Percentiles rank a stretch among this genome's conserved stretches.
Evolutionary conservation across 2,329 filamentous ascomycete species (phyloP).

Genomic region (Sarocladium strictum): DNA sequence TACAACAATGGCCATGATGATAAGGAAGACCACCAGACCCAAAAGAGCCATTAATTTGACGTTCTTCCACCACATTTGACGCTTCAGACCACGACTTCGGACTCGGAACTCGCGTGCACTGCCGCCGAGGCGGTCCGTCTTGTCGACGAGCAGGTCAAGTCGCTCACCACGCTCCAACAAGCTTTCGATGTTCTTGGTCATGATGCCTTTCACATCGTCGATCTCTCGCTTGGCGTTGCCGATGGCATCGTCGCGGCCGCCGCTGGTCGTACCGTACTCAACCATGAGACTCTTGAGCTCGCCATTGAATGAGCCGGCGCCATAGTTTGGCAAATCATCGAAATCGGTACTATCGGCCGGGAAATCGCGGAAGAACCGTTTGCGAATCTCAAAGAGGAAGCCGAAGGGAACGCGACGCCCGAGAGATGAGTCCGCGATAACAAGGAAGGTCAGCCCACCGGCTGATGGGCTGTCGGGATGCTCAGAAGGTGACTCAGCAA

Average conservation of each 20-base stretch:
- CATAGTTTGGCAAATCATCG: constrained; percentile 75
- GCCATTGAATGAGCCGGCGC: constrained; percentile 79
- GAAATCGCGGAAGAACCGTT: constrained; percentile 73
- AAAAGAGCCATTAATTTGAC: constrained; percentile 85
- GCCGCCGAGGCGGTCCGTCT: constrained; percentile 87
- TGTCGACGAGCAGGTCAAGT: constrained; percentile 90
- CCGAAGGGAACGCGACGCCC: constrained; percentile 88
- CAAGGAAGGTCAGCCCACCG: constrained; percentile 84
- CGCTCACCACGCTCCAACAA: constrained; percentile 85
- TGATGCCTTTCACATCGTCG: constrained; percentile 84
- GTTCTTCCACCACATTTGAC: constrained; percentile 99
- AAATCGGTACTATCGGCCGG: constrained; percentile 61
- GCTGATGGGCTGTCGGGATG: constrained; percentile 52
- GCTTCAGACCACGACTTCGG: constrained; percentile 75
- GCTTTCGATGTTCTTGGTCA: constrained; percentile 92
- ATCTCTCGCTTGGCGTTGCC: constrained; percentile 82
- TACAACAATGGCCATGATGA: constrained; percentile 50
- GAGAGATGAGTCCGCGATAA: constrained; percentile 74
- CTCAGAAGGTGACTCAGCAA: constrained; percentile 72
- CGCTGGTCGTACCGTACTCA: constrained; percentile 73
- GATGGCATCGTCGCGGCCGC: constrained; percentile 74
- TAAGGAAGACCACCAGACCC: constrained; percentile 58
- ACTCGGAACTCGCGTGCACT: constrained; percentile 88
- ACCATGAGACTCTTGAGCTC: constrained; percentile 73
- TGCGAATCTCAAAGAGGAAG: constrained; percentile 85